Percentiles rank a stretch among this genome's conserved stretches.
Conservation (phyloP, 2,329 filamentous ascomycete species). For the Cadophora luteo-olivacea region DNA sequence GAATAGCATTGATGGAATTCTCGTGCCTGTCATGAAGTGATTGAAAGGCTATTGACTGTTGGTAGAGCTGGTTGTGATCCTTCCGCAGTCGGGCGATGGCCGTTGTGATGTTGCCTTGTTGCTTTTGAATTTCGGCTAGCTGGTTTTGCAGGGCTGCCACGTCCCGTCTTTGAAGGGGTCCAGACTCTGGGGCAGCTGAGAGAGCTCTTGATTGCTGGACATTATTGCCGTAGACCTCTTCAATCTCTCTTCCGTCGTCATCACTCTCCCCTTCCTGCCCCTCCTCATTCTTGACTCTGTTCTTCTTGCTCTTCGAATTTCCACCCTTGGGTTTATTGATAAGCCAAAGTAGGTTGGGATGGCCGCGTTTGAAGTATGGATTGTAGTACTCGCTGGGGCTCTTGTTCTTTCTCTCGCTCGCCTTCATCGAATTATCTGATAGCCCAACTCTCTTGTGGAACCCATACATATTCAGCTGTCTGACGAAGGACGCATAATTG, state of each 20-base stretch:
- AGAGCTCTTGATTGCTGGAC: constrained; percentile 52
- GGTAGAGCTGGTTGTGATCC: constrained; percentile 87
- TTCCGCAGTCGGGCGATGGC: constrained; percentile 82
- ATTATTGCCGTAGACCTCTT: constrained; percentile 47
- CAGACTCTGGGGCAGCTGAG: constrained; percentile 45
- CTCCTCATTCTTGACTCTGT: constrained; percentile 63
- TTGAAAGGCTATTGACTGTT: constrained; percentile 88
- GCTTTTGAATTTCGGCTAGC: constrained; percentile 79
- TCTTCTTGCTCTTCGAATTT: constrained; percentile 58
- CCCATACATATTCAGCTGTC: constrained; percentile 72
- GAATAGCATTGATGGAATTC: constrained; percentile 97
- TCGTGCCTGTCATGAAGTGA: constrained; percentile 95
- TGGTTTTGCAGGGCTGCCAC: constrained; percentile 80
- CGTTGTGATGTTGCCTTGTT: constrained; percentile 84
- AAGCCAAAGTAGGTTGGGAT: constrained; percentile 91
- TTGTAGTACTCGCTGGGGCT: constrained; percentile 98
- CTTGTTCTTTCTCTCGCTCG: constrained; percentile 96
- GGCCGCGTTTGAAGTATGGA: constrained; percentile 91
- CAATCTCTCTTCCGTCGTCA: constrained; percentile 60
- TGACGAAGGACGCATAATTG: constrained; percentile 79
- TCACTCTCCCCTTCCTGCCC: constrained; percentile 75
- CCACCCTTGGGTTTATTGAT: constrained; percentile 93
- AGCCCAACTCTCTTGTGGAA: constrained; percentile 79
- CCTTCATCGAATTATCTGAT: constrained; percentile 96
- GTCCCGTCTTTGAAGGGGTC: constrained; percentile 71